Conservation (phyloP, 306 rosid species). For the Castanea mollissima region DNA sequence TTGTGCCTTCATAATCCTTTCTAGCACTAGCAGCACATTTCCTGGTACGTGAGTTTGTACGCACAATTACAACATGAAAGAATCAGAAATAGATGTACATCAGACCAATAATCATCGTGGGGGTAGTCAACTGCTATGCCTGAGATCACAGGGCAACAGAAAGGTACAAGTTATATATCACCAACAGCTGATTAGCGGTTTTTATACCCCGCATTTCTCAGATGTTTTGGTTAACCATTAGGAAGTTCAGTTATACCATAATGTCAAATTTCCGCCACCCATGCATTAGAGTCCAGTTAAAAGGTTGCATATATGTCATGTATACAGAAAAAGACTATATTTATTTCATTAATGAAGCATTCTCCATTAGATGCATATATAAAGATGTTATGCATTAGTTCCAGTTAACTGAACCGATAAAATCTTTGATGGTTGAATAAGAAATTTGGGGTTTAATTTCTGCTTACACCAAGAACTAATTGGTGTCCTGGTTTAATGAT, state of each 20-base stretch:
- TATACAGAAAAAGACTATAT: conserved; percentile 6
- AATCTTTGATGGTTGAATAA: too few relatives aligned
- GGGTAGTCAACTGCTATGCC: conserved; percentile 25
- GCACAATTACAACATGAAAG: background rate
- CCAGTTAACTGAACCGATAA: rapidly evolving
- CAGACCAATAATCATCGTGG: background rate
- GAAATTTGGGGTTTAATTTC: rapidly evolving
- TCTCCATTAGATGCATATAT: conserved; percentile 26
- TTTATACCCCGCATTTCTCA: conserved; percentile 30
- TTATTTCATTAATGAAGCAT: conserved; percentile 15
- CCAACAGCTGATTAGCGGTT: conserved; percentile 40
- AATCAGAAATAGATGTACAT: background rate
- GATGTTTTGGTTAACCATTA: conserved; percentile 12
- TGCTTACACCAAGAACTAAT: too few relatives aligned
- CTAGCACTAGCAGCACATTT: conserved; percentile 64
- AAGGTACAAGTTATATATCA: conserved; percentile 5
- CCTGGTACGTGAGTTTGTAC: conserved; percentile 55
- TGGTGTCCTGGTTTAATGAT: too few relatives aligned
- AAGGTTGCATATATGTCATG: background rate
- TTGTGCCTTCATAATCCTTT: conserved; percentile 90
- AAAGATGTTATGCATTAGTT: background rate
- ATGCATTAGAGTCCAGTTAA: background rate
- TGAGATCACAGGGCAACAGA: conserved; percentile 22
- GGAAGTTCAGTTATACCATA: background rate
- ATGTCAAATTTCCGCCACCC: conserved; percentile 4